Conservation (phyloP, 2,329 filamentous ascomycete species). For the Microcyclospora tardicrescens region DNA sequence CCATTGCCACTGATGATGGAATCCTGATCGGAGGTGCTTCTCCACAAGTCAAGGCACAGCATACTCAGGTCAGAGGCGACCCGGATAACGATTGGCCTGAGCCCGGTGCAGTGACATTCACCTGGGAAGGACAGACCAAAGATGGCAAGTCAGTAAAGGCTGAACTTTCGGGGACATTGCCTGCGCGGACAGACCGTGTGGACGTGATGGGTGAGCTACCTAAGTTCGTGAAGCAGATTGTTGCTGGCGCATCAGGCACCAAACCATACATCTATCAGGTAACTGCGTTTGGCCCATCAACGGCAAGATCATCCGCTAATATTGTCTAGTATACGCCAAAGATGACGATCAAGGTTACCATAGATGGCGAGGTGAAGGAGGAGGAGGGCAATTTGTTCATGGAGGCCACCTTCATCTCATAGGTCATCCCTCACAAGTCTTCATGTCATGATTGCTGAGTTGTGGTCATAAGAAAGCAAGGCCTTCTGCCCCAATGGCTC, state of each 20-base stretch:
- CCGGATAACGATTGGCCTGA: slow-evolving; percentile 77
- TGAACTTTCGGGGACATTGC: slow-evolving; percentile 55
- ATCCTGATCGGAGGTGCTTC: slow-evolving; percentile 59
- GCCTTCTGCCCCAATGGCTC: no score
- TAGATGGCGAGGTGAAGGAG: slow-evolving; percentile 63
- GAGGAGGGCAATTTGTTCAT: slow-evolving; percentile 72
- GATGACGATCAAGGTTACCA: slow-evolving; percentile 67
- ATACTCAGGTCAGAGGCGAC: slow-evolving; percentile 59
- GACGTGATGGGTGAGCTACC: slow-evolving; percentile 97
- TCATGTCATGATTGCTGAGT: no score
- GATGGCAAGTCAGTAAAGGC: slow-evolving; percentile 63
- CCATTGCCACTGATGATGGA: slow-evolving; percentile 67
- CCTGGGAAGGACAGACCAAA: slow-evolving; percentile 65
- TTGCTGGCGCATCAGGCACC: slow-evolving; percentile 75
- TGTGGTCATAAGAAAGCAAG: no score
- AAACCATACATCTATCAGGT: slow-evolving; percentile 98
- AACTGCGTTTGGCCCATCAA: no score
- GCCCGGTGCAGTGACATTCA: slow-evolving; percentile 60
- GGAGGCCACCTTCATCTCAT: slow-evolving; percentile 95
- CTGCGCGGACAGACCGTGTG: slow-evolving; percentile 61
- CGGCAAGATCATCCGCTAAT: no score
- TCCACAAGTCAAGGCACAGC: slow-evolving; percentile 51
- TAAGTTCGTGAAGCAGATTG: slow-evolving; percentile 87
- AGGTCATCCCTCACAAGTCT: not conserved
- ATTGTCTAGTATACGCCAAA: slow-evolving; percentile 55